These are phyloP conservation scores for Erodium trifolium DNA, from an alignment of 441 rosid species.

Conservation along the genomic window DNA sequence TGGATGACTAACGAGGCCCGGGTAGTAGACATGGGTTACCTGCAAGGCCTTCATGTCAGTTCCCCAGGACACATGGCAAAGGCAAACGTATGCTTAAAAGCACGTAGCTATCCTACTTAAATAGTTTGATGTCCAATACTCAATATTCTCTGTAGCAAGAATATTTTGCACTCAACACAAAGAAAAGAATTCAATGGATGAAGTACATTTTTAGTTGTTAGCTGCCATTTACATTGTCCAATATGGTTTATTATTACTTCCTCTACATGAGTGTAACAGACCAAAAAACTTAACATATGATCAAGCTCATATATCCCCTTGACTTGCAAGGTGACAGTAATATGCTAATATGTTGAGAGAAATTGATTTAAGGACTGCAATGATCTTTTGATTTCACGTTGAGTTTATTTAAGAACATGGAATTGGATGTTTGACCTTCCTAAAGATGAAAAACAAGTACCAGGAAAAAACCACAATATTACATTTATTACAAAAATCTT, in stretches of 20 bases:
- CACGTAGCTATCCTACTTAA: background rate
- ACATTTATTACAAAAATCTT: background rate
- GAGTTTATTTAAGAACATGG: background rate
- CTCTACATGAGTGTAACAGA: background rate
- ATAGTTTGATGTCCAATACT: background rate
- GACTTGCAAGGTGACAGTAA: background rate
- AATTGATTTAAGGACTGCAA: background rate
- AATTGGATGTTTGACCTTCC: background rate
- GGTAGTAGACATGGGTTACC: slow-evolving; percentile 87
- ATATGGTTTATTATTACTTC: background rate
- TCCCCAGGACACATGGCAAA: background rate
- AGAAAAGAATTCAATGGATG: too few relatives aligned
- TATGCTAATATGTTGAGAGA: background rate
- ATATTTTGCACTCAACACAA: too few relatives aligned
- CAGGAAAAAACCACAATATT: background rate
- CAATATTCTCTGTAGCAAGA: background rate
- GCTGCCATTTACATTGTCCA: background rate
- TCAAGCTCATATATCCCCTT: background rate
- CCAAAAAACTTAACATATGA: too few relatives aligned
- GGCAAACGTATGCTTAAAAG: background rate
- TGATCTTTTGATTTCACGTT: background rate
- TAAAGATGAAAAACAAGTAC: background rate
- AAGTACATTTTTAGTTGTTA: background rate
- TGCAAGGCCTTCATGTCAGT: slow-evolving; percentile 22
- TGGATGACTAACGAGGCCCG: slow-evolving; percentile 84